phyloP scores from a whole-genome alignment of 179 eudicot genomes.

The Carnegiea gigantea region DNA sequence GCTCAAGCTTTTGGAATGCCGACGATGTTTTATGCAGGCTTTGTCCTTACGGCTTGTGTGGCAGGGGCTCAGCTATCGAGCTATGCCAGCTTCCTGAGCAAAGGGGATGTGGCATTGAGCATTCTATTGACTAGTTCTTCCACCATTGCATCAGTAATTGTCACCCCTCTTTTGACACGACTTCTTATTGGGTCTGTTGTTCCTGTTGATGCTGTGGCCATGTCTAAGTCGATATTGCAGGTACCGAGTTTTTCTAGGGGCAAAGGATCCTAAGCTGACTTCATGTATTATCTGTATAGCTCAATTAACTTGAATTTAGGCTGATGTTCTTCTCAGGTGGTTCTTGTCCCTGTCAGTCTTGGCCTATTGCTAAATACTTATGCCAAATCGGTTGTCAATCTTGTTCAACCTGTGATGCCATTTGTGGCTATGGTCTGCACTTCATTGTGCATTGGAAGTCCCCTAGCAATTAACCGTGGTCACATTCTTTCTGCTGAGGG shows the following conservation, averaged over 20 bases:
- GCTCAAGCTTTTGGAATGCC: conserved; percentile 81
- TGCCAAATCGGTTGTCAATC: conserved; percentile 75
- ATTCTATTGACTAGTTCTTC: conserved; percentile 86
- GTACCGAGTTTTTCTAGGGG: conserved; percentile 40
- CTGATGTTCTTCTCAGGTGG: conserved; percentile 59
- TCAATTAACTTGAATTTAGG: conserved; percentile 37
- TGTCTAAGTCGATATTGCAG: conserved; percentile 97
- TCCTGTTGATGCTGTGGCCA: conserved; percentile 89
- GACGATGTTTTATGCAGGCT: conserved; percentile 78
- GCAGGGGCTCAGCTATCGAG: conserved; percentile 98
- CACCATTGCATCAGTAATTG: conserved; percentile 81
- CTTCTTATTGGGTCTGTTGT: conserved; percentile 95
- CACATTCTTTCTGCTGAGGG: conserved; percentile 83
- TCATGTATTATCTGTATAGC: conserved; percentile 11
- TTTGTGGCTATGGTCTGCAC: conserved; percentile 91
- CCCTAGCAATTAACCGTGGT: conserved; percentile 78
- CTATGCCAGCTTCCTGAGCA: conserved; percentile 95
- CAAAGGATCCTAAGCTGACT: background rate
- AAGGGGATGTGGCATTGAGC: conserved; percentile 92
- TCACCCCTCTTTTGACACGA: conserved; percentile 88
- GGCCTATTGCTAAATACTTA: conserved; percentile 83
- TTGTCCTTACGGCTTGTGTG: conserved; percentile 88
- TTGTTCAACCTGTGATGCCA: conserved; percentile 89
- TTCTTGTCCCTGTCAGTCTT: conserved; percentile 74
- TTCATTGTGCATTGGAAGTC: conserved; percentile 94